Evolutionary conservation across 176 grass and related monocot genomes (phyloP), one percentile per base, ranked within the genome.

Genomic region (Phoenix roebelenii): DNA sequence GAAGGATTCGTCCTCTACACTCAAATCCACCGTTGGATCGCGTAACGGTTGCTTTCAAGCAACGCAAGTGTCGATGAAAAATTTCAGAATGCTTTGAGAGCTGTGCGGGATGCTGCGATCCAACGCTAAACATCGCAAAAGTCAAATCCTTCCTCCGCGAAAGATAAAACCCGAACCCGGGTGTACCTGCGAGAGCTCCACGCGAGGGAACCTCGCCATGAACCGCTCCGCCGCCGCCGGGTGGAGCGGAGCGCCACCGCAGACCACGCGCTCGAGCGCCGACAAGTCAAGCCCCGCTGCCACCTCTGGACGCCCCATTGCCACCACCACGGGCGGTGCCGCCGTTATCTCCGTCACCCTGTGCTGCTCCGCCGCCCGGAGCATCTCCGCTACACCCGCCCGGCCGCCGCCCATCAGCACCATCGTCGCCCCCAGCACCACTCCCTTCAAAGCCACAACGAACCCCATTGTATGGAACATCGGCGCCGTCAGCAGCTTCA

Each of bases 391-490:
- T 23, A 51, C 4, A 3, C 54, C 57, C 23, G 30, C 35, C 18
- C 72, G 16, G 39, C 52, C 52, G 15, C 35, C 0, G 35, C 32
- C 54, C 15, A 66, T 66, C 18, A 82, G 3, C 4, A 82, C 24
- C 1, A 66, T 66, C 39, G 72, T 82, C 22, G 54, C 54, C 16
- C 65, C 72, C 16, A 55, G 19, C 4, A 53, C 72, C 49, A 76
- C 3, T 16, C 24, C 66, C 51, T 15, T 71, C 26, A 82, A 25
- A 17, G 39, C 16, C 24, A 58, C 65, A 53, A n/a, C 49, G 56
- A 76, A 66, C 5, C 72, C 79, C 79, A 82, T 60, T 18, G 66
- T 52, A 5, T 66, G 66, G 59, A 76, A 82, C 54, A 71, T 59
- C 7, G 79, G 72, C 32, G 60, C 54, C 15, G 23, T 54, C 19